A percentile compares a stretch with the other conserved stretches of the same genome.
Evolutionary conservation across 306 rosid species (phyloP).

Genomic region (Lathyrus aphaca): DNA sequence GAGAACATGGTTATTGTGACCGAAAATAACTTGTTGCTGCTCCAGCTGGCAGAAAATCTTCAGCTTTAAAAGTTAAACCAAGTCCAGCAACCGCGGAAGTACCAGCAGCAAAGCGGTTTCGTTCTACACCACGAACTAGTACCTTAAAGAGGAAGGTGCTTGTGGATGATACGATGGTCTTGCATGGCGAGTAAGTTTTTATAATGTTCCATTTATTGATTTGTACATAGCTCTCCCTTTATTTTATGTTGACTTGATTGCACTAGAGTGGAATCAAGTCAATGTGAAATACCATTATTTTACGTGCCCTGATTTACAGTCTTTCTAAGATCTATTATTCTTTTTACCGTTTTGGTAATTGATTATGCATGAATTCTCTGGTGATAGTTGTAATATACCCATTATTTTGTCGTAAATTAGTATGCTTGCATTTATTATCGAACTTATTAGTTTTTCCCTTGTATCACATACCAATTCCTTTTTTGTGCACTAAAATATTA

Average conservation of each 20-base stretch:
- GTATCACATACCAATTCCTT: not conserved
- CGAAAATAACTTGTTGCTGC: conserved; percentile 45
- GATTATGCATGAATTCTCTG: conserved; percentile 10
- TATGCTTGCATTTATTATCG: conserved; percentile 20
- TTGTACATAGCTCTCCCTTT: not conserved
- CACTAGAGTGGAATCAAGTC: not conserved
- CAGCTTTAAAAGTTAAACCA: conserved; percentile 80
- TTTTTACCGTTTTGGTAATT: conserved; percentile 30
- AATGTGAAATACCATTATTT: too few species aligned
- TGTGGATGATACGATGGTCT: conserved; percentile 93
- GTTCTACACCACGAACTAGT: conserved; percentile 62
- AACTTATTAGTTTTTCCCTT: conserved; percentile 5
- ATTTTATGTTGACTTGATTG: conserved; percentile 14
- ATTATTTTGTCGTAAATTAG: conserved; percentile 5
- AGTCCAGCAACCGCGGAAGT: conserved; percentile 70
- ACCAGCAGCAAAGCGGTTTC: conserved; percentile 57
- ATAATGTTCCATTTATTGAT: conserved; percentile 31
- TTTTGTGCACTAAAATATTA: conserved; percentile 31
- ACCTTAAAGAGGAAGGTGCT: conserved; percentile 87
- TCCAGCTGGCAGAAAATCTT: conserved; percentile 89
- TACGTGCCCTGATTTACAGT: conserved; percentile 5
- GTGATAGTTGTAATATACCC: conserved; percentile 14
- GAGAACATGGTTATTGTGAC: conserved; percentile 33
- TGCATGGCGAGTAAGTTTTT: conserved; percentile 97
- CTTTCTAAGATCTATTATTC: conserved; percentile 28